Evolutionary conservation across 2,329 filamentous ascomycete genomes (phyloP).

Genomic region (Aspergillus tamarii): DNA sequence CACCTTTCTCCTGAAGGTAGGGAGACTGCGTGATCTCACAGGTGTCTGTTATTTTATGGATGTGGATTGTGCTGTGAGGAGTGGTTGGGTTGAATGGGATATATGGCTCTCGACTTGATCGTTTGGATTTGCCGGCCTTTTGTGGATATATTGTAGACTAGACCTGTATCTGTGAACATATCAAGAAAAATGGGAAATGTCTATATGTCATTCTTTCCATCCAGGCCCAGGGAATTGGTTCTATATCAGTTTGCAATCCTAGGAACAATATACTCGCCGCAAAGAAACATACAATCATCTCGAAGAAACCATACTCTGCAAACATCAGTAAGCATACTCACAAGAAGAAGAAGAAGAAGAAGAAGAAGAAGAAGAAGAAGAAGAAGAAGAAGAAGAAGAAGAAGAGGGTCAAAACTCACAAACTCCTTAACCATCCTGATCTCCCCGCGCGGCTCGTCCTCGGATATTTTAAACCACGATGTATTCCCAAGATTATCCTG

Average conservation of each 20-base stretch:
- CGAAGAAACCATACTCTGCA: background rate
- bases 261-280: background rate
- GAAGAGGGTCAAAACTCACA: background rate
- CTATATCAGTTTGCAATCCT: background rate
- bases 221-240: background rate
- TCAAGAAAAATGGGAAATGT: no score
- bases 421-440: conserved; percentile 7
- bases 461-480: background rate
- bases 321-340: background rate
- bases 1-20: no score
- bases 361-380: background rate
- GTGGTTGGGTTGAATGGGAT: no score
- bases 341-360: background rate
- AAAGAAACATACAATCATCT: background rate
- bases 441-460: background rate
- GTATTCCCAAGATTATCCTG: background rate
- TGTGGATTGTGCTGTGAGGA: no score
- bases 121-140: no score
- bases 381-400: background rate
- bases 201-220: no score
- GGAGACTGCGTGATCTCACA: no score
- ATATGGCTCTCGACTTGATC: no score
- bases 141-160: no score
- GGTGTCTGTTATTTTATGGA: no score
- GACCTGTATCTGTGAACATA: no score